phyloP scores from a whole-genome alignment of 2,329 filamentous ascomycete species.

The Colletotrichum ledebouriae region DNA sequence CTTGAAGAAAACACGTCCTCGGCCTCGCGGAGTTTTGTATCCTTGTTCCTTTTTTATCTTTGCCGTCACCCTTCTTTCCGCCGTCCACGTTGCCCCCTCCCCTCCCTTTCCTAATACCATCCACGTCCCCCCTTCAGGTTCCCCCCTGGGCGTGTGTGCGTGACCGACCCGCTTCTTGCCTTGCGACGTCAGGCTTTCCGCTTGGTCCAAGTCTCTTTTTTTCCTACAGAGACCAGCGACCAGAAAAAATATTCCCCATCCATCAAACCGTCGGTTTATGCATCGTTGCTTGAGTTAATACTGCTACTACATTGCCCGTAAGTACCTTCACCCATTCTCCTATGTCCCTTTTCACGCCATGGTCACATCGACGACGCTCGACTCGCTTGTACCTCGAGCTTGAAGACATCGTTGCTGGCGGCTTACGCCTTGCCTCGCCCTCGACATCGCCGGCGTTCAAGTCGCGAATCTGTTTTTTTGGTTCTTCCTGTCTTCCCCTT shows the following conservation, averaged over 20 bases:
- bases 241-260: slow-evolving; percentile 42
- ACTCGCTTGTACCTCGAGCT: slow-evolving; percentile 32
- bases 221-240: slow-evolving; percentile 34
- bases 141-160: slow-evolving; percentile 39
- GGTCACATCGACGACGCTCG: slow-evolving; percentile 30
- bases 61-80: slow-evolving; percentile 19
- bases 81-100: not conserved
- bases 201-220: slow-evolving; percentile 38
- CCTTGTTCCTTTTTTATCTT: slow-evolving; percentile 41
- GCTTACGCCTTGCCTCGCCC: slow-evolving; percentile 9
- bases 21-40: slow-evolving; percentile 42
- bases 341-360: slow-evolving; percentile 42
- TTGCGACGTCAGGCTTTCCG: slow-evolving; percentile 40
- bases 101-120: slow-evolving; percentile 10
- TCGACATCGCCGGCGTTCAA: slow-evolving; percentile 9
- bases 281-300: slow-evolving; percentile 46
- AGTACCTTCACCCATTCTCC: slow-evolving; percentile 48
- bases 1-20: slow-evolving; percentile 43
- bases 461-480: slow-evolving; percentile 15
- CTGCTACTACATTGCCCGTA: slow-evolving; percentile 50
- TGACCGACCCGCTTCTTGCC: slow-evolving; percentile 42
- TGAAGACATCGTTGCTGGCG: slow-evolving; percentile 11
- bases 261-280: slow-evolving; percentile 43
- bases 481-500: slow-evolving; percentile 3
- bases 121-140: slow-evolving; percentile 13